Percentiles rank a stretch among this genome's conserved stretches.
These are phyloP conservation scores for Hyaloperonospora brassicae DNA, from an alignment of 352 stramenopile genomes.

Conservation along the genomic window DNA sequence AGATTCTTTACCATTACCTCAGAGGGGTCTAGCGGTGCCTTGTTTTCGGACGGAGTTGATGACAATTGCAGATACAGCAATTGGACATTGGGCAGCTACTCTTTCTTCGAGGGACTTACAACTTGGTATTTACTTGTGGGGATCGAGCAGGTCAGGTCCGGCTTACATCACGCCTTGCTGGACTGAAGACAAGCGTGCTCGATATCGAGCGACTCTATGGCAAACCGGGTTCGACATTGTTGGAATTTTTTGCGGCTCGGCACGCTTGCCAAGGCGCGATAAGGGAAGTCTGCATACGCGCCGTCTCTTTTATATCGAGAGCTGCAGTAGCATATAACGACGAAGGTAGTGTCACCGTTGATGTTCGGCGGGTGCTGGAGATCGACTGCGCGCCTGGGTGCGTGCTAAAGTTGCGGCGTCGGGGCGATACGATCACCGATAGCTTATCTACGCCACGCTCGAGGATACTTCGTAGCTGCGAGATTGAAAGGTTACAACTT, in stretches of 20 bases:
- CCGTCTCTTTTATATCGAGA: not conserved
- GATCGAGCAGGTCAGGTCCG: not conserved
- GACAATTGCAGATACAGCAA: not conserved
- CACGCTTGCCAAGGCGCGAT: not conserved
- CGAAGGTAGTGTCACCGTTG: not conserved
- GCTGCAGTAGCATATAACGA: not conserved
- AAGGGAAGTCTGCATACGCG: not conserved
- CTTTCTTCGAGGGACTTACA: not conserved
- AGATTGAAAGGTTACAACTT: not conserved
- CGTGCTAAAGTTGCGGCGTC: too few species aligned
- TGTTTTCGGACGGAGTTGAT: not conserved
- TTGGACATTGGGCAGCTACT: constrained; percentile 1
- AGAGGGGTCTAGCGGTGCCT: not conserved
- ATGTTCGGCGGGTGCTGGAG: not conserved
- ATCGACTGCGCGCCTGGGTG: not conserved
- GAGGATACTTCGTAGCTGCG: not conserved
- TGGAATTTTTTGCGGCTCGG: not conserved
- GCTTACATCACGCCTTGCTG: constrained; percentile 2
- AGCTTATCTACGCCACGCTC: not conserved
- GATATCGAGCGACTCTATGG: not conserved
- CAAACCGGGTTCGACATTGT: not conserved
- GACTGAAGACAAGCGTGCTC: not conserved
- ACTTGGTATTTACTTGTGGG: not conserved
- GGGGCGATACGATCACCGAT: not conserved
- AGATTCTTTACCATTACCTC: not conserved